These are phyloP conservation scores for Nakataea oryzae DNA, from an alignment of 2,329 filamentous ascomycete genomes.

Conservation along the genomic window DNA sequence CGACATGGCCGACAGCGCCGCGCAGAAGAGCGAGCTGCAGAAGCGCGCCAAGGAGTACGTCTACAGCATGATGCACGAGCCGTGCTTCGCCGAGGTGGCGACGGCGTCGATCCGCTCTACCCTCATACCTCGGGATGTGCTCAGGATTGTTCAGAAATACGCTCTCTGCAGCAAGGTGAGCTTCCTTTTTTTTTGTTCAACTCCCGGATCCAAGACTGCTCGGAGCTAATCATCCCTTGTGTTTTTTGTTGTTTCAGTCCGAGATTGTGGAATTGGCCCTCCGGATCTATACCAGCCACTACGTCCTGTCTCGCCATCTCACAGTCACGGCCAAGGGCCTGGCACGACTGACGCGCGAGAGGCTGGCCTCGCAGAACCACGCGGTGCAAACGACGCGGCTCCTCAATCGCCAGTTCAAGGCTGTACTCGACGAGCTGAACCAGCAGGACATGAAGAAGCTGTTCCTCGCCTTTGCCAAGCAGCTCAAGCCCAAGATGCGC, in stretches of 20 bases:
- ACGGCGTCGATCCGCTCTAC: constrained; percentile 35
- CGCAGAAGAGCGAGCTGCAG: constrained; percentile 33
- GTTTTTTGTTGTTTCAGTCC: constrained; percentile 21
- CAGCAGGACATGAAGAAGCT: constrained; percentile 37
- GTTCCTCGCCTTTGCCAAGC: constrained; percentile 41
- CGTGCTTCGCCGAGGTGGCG: constrained; percentile 36
- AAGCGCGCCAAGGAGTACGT: constrained; percentile 37
- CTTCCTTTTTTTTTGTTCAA: background rate
- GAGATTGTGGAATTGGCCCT: constrained; percentile 42
- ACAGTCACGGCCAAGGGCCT: constrained; percentile 36
- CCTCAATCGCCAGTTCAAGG: constrained; percentile 46
- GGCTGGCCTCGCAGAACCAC: constrained; percentile 31
- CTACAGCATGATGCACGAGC: constrained; percentile 35
- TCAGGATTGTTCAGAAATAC: constrained; percentile 37
- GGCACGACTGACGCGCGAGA: constrained; percentile 26
- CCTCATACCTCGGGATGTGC: constrained; percentile 31
- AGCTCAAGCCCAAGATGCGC: constrained; percentile 42
- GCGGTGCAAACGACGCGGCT: constrained; percentile 40
- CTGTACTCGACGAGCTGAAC: constrained; percentile 44
- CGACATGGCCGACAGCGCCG: constrained; percentile 25
- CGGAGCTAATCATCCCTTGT: background rate
- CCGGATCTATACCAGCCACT: constrained; percentile 45
- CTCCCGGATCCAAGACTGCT: background rate
- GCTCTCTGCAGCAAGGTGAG: constrained; percentile 32
- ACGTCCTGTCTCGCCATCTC: constrained; percentile 44